Base-by-base conservation (phyloP, 2,329 filamentous ascomycete species). In the Neoarthrinium moseri region DNA sequence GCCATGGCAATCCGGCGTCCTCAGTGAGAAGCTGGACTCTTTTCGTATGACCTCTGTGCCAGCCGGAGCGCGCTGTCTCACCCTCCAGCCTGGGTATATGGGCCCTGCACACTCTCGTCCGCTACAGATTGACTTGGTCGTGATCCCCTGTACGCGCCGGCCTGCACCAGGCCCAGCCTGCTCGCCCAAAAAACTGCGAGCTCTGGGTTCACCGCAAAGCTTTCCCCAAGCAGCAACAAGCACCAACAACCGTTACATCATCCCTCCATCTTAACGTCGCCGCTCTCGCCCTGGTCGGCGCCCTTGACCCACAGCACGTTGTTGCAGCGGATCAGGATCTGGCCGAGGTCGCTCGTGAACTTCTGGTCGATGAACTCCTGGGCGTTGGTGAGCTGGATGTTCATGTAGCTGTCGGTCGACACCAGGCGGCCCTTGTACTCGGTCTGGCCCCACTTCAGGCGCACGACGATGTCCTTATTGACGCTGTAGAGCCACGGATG, bases 341-440 rank as follows among this genome's bases (percentile, higher is more conserved):
- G 87, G 6, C 94, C 94, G 55, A 99, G 72, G 39, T 82, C 82
- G 47, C 91, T 92, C 27, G 87, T 90, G 66, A 83, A 85, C 78
- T 95, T 88, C 57, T 89, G 86, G 64, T 91, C 84, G 62, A 96
- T 88, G 71, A 86, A 96, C 70, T 99, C 94, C 71, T 96, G 89
- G 42, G 92, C 91, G 60, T 87, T 86, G 55, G 85, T 84, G 53
- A 99, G 81, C 73, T 97, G 91, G 54, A 99, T 84, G 75, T 99
- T 99, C 92, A 99, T 97, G 77, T 99, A 99, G 64, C 88, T 91
- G 74, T 99, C 94, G 63, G 95, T 89, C 60, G 87, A 92, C 63
- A 96, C 88, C 52, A 99, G 82, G 55, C 83, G 82, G 66, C 94
- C 94, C 69, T 92, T 95, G 81, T 99, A 99, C 70, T 99, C 94